Evolutionary conservation across 2,329 filamentous ascomycete genomes (phyloP), one percentile per base, ranked within the genome.

Genomic region (Verticillium dahliae): DNA sequence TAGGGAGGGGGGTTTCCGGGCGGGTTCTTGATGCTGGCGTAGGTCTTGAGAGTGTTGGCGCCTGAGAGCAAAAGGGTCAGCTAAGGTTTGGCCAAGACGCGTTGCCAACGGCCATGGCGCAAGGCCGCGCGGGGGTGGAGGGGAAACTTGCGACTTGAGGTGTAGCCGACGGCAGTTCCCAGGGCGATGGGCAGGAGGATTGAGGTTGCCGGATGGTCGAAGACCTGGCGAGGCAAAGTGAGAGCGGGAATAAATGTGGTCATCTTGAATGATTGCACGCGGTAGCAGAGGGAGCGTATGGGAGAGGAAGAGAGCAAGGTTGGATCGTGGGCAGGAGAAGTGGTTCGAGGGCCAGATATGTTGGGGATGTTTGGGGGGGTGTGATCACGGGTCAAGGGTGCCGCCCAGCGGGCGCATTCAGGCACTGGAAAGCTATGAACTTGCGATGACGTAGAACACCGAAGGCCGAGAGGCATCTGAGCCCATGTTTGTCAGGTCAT

Each of bases 241-340:
- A 96, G 76, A 45, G 85, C 87, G n/a, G 90, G 87, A 63, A 95
- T 85, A 74, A 90, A 89, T 65, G 90, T 87, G 11, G 90, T 93
- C 91, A 95, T 96, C 55, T 64, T 81, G 74, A 58, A 31, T 31
- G 27, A 4, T 31, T 35, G 54, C 22, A 35, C 41, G 7, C 18
- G 14, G 13, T 31, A 27, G 55, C 11, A 50, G 6, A 11, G 22
- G 15, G 27, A 4, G 33, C 11, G 18, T 27, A 38, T 39, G 56
- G 37, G 11, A 57, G 34, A 41, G 22, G 27, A 31, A 31, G 27
- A 31, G 27, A 31, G 27, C 27, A 31, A 22, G 14, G n/a, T 13
- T n/a, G 13, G 15, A 38, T 38, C 35, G 56, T 57, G 6, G 35
- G 52, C 31, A 13, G 45, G 11, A 27, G 18, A 33, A 22, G 13